Conservation (phyloP, 1,284 basidiomycete genomes). For the Leccinum variabile region DNA sequence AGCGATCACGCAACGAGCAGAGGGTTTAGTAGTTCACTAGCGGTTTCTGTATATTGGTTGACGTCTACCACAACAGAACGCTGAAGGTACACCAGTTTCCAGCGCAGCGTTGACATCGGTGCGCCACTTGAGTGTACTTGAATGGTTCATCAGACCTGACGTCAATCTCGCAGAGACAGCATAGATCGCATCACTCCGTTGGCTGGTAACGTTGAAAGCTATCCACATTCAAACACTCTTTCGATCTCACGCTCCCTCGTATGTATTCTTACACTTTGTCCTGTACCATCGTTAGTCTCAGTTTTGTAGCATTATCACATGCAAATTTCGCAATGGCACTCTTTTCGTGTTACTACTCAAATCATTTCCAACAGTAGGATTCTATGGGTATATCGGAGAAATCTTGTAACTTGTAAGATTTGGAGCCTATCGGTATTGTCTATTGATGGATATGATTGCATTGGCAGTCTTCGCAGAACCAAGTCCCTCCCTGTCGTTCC, state of each 20-base stretch:
- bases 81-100: not conserved
- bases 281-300: slow-evolving; percentile 2
- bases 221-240: not conserved
- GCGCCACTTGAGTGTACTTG: not conserved
- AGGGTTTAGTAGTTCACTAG: slow-evolving; percentile 14
- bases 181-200: slow-evolving; percentile 6
- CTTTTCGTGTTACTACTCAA: no score
- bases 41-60: not conserved
- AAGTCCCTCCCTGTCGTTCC: no score
- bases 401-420: no score
- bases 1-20: no score
- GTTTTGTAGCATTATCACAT: no score
- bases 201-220: slow-evolving; percentile 11
- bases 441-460: no score
- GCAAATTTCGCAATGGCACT: no score
- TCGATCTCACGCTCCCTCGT: not conserved
- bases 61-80: slow-evolving; percentile 10
- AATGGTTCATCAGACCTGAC: not conserved
- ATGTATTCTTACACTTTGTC: slow-evolving; percentile 1
- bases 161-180: not conserved
- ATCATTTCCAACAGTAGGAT: no score
- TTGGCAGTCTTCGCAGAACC: no score
- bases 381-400: no score
- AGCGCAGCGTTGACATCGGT: slow-evolving; percentile 9
- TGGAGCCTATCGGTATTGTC: no score